These are phyloP conservation scores for Fusarium torulosum DNA, from an alignment of 2,329 filamentous ascomycete species.

Conservation along the genomic window DNA sequence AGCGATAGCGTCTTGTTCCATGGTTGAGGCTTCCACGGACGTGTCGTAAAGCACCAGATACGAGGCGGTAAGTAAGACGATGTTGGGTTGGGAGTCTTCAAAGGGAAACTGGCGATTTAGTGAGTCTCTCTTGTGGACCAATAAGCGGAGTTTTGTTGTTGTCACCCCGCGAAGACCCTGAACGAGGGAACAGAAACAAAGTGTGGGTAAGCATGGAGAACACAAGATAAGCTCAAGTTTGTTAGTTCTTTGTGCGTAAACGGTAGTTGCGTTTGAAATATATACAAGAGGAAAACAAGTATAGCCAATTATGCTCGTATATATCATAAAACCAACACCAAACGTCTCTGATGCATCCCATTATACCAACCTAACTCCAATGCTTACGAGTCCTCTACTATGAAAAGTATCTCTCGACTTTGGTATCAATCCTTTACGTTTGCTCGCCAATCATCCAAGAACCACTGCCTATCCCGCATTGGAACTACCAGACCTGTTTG, in stretches of 20 bases:
- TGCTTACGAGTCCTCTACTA: not conserved
- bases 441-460: not conserved
- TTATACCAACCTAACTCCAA: not conserved
- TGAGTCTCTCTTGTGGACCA: constrained; percentile 13
- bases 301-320: not conserved
- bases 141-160: constrained; percentile 2
- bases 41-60: not conserved
- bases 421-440: not conserved
- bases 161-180: constrained; percentile 5
- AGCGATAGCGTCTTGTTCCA: constrained; percentile 43
- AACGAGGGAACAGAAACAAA: constrained; percentile 6
- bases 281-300: not conserved
- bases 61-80: not conserved
- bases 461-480: not conserved
- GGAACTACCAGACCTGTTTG: not conserved
- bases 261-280: not conserved
- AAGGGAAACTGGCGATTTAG: not conserved
- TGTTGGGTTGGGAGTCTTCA: not conserved
- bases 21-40: not conserved
- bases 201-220: constrained; percentile 4
- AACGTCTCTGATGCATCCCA: too few relatives aligned
- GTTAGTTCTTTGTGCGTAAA: not conserved
- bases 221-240: not conserved
- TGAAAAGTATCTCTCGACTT: not conserved
- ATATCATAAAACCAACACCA: not conserved